Percentiles rank a stretch among this genome's conserved stretches.
phyloP scores from a whole-genome alignment of 2,329 filamentous ascomycete genomes.

The Atkinsonella hypoxylon region DNA sequence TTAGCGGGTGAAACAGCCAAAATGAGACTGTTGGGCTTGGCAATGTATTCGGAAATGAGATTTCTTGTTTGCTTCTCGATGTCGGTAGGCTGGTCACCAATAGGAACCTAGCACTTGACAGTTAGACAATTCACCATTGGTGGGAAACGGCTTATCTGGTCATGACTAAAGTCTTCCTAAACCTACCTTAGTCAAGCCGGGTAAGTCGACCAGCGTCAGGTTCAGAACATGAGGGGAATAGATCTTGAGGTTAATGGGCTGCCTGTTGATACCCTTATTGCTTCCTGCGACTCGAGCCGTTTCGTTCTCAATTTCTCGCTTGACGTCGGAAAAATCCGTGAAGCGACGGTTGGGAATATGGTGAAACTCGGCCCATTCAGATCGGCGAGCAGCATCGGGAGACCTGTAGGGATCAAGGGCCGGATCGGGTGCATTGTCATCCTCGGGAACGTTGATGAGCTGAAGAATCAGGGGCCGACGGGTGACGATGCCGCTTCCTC shows the following conservation, averaged over 20 bases:
- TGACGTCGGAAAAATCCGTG: constrained; percentile 85
- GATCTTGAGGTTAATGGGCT: constrained; percentile 96
- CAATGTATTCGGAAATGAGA: constrained; percentile 95
- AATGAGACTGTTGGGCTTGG: constrained; percentile 97
- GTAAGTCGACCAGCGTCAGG: constrained; percentile 89
- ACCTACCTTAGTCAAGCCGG: constrained; percentile 80
- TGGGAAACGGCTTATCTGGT: constrained; percentile 7
- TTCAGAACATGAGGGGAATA: constrained; percentile 96
- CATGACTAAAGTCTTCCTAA: neutral
- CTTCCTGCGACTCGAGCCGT: constrained; percentile 82
- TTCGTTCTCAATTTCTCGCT: constrained; percentile 94
- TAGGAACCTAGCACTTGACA: constrained; percentile 57
- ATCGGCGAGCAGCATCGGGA: constrained; percentile 53
- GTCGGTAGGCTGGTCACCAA: constrained; percentile 92
- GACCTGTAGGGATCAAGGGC: constrained; percentile 63
- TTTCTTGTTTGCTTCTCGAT: constrained; percentile 98
- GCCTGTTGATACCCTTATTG: constrained; percentile 97
- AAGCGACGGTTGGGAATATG: constrained; percentile 84
- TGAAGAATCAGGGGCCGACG: constrained; percentile 89
- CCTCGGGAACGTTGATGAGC: constrained; percentile 88
- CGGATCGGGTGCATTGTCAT: constrained; percentile 54
- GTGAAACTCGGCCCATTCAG: constrained; percentile 89
- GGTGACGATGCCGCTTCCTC: constrained; percentile 94
- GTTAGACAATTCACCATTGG: constrained; percentile 2
- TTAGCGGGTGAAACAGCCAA: constrained; percentile 95